These are phyloP conservation scores for Arbutus unedo DNA, from an alignment of 148 eudicot species.

Conservation along the genomic window DNA sequence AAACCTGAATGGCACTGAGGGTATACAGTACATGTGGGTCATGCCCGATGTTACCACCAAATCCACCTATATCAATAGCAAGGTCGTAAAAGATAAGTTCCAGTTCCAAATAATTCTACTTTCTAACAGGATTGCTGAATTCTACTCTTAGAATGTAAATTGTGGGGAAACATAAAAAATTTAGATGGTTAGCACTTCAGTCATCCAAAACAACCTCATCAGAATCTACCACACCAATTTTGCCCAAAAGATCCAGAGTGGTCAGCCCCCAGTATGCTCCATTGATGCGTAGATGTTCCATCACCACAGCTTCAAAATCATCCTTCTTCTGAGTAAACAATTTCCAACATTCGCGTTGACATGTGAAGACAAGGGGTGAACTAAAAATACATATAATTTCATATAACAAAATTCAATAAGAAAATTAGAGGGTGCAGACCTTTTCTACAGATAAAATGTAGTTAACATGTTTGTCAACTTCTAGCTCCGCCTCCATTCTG, in stretches of 20 bases:
- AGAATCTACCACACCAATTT: slow-evolving; percentile 61
- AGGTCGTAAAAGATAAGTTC: neutral
- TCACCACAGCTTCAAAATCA: slow-evolving; percentile 68
- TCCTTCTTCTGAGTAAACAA: slow-evolving; percentile 55
- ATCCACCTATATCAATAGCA: slow-evolving; percentile 61
- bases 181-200: neutral
- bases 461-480: slow-evolving; percentile 54
- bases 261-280: slow-evolving; percentile 99
- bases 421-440: slow-evolving; percentile 29
- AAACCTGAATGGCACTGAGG: slow-evolving; percentile 88
- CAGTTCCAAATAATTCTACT: neutral
- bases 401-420: neutral
- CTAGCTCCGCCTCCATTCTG: slow-evolving; percentile 58
- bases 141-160: neutral
- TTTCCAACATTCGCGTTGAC: neutral
- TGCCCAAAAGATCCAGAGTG: slow-evolving; percentile 78
- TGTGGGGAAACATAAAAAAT: neutral
- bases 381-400: neutral
- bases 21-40: slow-evolving; percentile 86
- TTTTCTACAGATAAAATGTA: slow-evolving; percentile 74
- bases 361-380: slow-evolving; percentile 3
- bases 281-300: slow-evolving; percentile 81
- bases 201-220: slow-evolving; percentile 47
- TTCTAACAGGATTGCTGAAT: neutral
- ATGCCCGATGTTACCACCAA: slow-evolving; percentile 93